Evolutionary conservation across 2,329 filamentous ascomycete genomes (phyloP).

Genomic region (Chaetoscypha palmicola): DNA sequence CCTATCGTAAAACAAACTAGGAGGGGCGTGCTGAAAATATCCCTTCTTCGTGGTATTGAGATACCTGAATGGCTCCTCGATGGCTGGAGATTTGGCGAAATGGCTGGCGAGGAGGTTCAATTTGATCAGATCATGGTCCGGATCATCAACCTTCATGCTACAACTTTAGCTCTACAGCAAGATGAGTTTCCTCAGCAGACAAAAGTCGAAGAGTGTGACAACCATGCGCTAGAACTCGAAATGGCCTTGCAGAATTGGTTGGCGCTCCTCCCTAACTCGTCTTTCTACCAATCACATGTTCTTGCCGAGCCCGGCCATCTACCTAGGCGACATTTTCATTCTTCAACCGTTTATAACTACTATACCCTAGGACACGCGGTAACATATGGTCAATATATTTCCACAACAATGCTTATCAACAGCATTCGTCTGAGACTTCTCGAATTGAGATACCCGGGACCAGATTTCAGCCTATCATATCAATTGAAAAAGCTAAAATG

Average conservation of each 20-base stretch:
- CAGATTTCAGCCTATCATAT: background rate
- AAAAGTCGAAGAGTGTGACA: slow-evolving; percentile 2
- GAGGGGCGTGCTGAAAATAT: slow-evolving; percentile 25
- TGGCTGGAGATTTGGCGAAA: slow-evolving; percentile 29
- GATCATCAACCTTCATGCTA: slow-evolving; percentile 19
- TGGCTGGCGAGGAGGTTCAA: slow-evolving; percentile 24
- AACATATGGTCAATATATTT: background rate
- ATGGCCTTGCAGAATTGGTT: slow-evolving; percentile 9
- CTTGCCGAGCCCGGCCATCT: slow-evolving; percentile 1
- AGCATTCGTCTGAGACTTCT: background rate
- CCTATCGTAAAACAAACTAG: slow-evolving; percentile 27
- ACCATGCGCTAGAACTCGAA: slow-evolving; percentile 11
- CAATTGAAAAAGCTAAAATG: background rate
- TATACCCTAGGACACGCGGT: background rate
- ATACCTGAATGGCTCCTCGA: slow-evolving; percentile 30
- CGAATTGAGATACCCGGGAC: background rate
- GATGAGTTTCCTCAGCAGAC: background rate
- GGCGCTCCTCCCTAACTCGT: slow-evolving; percentile 6
- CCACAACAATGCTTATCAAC: background rate
- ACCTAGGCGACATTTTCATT: background rate
- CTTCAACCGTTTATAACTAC: background rate
- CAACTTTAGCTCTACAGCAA: slow-evolving; percentile 1
- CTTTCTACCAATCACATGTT: slow-evolving; percentile 9
- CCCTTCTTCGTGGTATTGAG: slow-evolving; percentile 20
- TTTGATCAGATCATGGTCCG: slow-evolving; percentile 27